Evolutionary conservation across 352 stramenopile genomes (phyloP), one percentile per base, ranked within the genome.

Genomic region (Pythium brassicae): DNA sequence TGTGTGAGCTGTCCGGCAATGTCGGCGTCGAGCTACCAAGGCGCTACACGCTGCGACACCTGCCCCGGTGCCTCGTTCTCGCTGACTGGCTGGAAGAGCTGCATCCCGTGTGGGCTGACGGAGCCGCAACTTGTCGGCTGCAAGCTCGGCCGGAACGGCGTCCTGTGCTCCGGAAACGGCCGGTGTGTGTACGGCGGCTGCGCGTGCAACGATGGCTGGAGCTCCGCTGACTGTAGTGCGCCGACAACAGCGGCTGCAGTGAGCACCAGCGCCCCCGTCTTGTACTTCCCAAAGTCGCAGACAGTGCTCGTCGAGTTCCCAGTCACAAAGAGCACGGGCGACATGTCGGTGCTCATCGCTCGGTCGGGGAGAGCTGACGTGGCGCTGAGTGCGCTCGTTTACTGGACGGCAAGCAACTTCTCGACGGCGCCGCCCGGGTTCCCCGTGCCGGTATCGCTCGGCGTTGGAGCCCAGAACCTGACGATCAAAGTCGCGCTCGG

Each of bases 101-200:
- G 78, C 59, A 72, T 89, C 25, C 63, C 81, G 5, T 91, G 81
- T 17, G 62, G 49, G 2, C 56, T 62, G 8, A 53, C 56, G 2
- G 32, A 62, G 15, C 32, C 45, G 42, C 56, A 57, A 34, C 53
- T 73, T 2, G 29, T 61, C n/a, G 67, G 61, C 3, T 91, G 81
- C 52, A 55, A 68, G 8, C 44, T 61, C 8, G 81, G 81, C 11
- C 66, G 78, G n/a, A 88, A 88, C 52, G 73, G 76, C 15, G 19
- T 72, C n/a, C 10, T 73, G 46, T 91, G 81, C 37, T 84, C 76
- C 20, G 76, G 75, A 5, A 78, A 81, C 19, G 81, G 81, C 12
- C 48, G 59, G 3, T 91, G 81, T 47, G 25, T 68, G 5, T 79
- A 76, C 4, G 76, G 78, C 23, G 71, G 74, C 1, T 91, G 81